Evolutionary conservation across 2,329 filamentous ascomycete genomes (phyloP).

Genomic region (Cyclaneusma minus): DNA sequence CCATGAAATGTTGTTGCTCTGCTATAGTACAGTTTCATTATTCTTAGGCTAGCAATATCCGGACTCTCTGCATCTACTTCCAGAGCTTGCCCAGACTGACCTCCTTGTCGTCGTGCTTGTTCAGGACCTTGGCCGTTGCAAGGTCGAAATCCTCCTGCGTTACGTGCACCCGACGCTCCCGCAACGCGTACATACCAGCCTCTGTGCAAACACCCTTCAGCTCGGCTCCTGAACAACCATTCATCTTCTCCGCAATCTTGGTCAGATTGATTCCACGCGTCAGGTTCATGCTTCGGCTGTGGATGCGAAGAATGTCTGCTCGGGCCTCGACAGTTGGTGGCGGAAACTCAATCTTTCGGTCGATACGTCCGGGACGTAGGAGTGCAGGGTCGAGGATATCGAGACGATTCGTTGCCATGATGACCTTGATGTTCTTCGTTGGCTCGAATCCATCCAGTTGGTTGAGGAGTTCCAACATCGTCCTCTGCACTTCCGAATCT

Average conservation of each 20-base stretch:
- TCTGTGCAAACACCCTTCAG: constrained; percentile 98
- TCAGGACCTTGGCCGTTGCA: constrained; percentile 95
- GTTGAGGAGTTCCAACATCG: constrained; percentile 96
- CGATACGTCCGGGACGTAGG: constrained; percentile 89
- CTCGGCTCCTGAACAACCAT: constrained; percentile 93
- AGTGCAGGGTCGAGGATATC: constrained; percentile 94
- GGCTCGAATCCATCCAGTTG: constrained; percentile 98
- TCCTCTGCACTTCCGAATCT: constrained; percentile 95
- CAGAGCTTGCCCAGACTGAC: constrained; percentile 78
- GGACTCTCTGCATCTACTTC: constrained; percentile 37
- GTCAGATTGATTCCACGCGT: constrained; percentile 93
- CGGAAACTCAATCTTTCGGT: constrained; percentile 97
- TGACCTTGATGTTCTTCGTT: constrained; percentile 99
- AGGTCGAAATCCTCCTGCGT: constrained; percentile 99
- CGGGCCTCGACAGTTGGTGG: constrained; percentile 91
- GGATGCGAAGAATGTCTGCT: constrained; percentile 94
- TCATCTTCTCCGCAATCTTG: constrained; percentile 99
- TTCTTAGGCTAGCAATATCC: constrained; percentile 1
- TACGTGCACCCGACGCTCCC: constrained; percentile 91
- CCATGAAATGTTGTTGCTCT: too few relatives aligned
- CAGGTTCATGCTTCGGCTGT: constrained; percentile 96
- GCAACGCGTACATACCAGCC: constrained; percentile 93
- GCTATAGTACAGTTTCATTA: constrained; percentile 2
- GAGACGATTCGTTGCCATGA: constrained; percentile 97
- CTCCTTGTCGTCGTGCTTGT: constrained; percentile 99